Evolutionary conservation across 2,329 filamentous ascomycete genomes (phyloP), one percentile per base, ranked within the genome.

Genomic region (Mycosphaerella sp.): DNA sequence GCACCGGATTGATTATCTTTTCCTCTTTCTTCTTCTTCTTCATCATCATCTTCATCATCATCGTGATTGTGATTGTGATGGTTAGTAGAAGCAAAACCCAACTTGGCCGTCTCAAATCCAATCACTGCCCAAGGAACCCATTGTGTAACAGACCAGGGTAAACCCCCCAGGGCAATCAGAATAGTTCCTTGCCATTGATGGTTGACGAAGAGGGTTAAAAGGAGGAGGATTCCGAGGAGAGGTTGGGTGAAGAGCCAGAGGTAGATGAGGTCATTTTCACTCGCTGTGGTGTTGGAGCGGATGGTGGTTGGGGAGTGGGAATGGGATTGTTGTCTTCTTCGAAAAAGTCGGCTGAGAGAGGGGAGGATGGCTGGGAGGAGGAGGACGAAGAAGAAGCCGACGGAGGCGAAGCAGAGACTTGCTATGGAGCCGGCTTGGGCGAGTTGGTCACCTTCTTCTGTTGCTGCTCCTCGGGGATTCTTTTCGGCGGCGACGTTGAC

Each of bases 101-200:
- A 42, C 29, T 53, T 54, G 2, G 55, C 56, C 3, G 53, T 54
- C 45, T 61, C 59, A 36, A 56, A 59, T 1, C 59, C 59, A 29
- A 61, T 53, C 12, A 61, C 49, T 1, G 59, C 57, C 31, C 48
- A 58, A 4, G 59, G 59, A 0, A 61, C 59, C 59, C 59, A 59
- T 38, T 61, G 57, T 14, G 59, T 59, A 5, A 61, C 59, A 17
- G 57, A 57, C 59, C 59, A 61, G 6, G 59, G 59, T 0, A 61
- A 38, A 31, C 59, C 59, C 4, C 57, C 59, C 0, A 54, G 6
- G 2, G 55, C 59, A 6, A 61, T 45, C 14, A 61, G 57, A 4
- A 59, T 42, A 14, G 59, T 61, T 9, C 59, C 59, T 56, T 61
- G 59, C 57, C 57, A 61, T 55, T 59, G 54, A 14, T 57, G 58